Conservation (phyloP, 2,329 filamentous ascomycete species). For the Pseudocercospora eumusae region DNA sequence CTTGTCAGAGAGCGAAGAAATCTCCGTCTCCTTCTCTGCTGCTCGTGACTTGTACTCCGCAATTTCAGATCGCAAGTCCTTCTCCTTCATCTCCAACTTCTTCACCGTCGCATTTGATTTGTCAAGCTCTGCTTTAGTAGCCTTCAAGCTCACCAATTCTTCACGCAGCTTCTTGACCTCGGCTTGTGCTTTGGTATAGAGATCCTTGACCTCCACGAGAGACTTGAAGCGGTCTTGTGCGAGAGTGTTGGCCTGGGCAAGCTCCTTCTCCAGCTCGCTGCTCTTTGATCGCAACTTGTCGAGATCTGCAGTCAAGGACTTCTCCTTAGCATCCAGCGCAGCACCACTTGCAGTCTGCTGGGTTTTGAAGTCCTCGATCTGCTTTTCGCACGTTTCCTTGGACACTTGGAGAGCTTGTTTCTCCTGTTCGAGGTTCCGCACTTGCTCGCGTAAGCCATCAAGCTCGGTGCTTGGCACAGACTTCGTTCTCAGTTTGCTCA, state of each 20-base stretch:
- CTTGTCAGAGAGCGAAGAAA: slow-evolving; percentile 76
- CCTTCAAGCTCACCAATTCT: slow-evolving; percentile 74
- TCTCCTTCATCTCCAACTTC: slow-evolving; percentile 77
- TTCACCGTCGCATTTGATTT: slow-evolving; percentile 65
- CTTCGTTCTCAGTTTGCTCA: slow-evolving; percentile 50
- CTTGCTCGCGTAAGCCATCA: slow-evolving; percentile 41
- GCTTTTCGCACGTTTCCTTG: slow-evolving; percentile 69
- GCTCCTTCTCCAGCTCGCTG: slow-evolving; percentile 72
- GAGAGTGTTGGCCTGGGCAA: slow-evolving; percentile 81
- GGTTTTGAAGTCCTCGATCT: slow-evolving; percentile 61
- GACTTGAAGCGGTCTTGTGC: slow-evolving; percentile 88
- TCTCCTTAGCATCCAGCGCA: slow-evolving; percentile 54
- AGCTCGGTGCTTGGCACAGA: slow-evolving; percentile 60
- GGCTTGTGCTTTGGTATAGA: slow-evolving; percentile 80
- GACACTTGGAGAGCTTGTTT: slow-evolving; percentile 62
- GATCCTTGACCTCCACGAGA: slow-evolving; percentile 73
- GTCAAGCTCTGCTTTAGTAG: slow-evolving; percentile 71
- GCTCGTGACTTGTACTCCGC: slow-evolving; percentile 68
- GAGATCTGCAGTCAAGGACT: slow-evolving; percentile 64
- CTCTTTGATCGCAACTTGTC: slow-evolving; percentile 72
- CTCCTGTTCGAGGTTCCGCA: slow-evolving; percentile 54
- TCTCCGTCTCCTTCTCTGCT: slow-evolving; percentile 73
- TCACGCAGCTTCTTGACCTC: slow-evolving; percentile 77
- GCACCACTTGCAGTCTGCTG: slow-evolving; percentile 50
- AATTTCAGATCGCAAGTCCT: slow-evolving; percentile 75